Conservation (phyloP, 768 basidiomycete species). For the Lactarius trivialis region DNA sequence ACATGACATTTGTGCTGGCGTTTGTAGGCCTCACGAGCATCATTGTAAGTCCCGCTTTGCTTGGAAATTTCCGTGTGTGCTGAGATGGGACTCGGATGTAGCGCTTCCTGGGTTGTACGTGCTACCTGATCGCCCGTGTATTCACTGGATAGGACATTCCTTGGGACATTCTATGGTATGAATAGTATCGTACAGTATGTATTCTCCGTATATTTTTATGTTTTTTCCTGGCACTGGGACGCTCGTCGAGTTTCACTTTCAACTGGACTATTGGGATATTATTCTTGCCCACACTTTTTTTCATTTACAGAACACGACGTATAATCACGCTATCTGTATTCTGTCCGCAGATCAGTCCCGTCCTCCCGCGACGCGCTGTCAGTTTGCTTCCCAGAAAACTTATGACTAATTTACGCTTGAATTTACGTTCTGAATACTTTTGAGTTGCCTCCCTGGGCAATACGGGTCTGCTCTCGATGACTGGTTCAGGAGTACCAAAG, state of each 20-base stretch:
- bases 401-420: no score
- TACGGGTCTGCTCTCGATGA: not conserved
- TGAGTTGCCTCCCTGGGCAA: not conserved
- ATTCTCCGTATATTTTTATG: not conserved
- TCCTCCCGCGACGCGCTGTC: no score
- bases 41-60: slow-evolving; percentile 35
- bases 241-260: not conserved
- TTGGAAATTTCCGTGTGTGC: not conserved
- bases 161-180: not conserved
- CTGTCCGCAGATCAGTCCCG: not conserved
- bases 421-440: not conserved
- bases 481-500: not conserved
- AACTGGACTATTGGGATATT: not conserved
- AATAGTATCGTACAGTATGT: not conserved
- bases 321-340: not conserved
- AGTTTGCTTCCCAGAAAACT: no score
- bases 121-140: slow-evolving; percentile 45
- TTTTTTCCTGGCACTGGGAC: not conserved
- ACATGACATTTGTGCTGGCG: slow-evolving; percentile 72
- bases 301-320: not conserved
- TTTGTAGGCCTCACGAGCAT: slow-evolving; percentile 77
- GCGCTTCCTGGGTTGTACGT: slow-evolving; percentile 53
- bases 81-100: slow-evolving; percentile 28
- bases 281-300: not conserved
- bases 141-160: slow-evolving; percentile 40